phyloP scores from a whole-genome alignment of 768 basidiomycete species.

The Hericium erinaceus region DNA sequence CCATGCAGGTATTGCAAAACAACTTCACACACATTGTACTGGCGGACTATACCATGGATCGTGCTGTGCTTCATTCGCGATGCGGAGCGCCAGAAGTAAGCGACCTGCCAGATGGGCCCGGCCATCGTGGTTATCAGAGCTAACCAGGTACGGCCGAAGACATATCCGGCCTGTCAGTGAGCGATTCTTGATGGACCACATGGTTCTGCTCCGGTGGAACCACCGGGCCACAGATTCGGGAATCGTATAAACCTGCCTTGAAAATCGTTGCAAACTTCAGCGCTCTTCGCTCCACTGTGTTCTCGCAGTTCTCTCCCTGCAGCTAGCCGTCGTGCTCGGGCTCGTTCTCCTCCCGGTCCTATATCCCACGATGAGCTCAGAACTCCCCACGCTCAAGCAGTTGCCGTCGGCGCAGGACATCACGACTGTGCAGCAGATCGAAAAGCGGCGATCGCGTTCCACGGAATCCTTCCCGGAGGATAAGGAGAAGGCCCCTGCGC shows the following conservation, averaged over 20 bases:
- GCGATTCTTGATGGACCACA: background rate
- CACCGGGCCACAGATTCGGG: background rate
- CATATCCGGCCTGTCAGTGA: background rate
- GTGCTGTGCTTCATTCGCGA: no score
- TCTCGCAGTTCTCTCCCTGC: background rate
- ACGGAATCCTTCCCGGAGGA: slow-evolving; percentile 17
- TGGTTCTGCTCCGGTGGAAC: background rate
- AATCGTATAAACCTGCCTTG: background rate
- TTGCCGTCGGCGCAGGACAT: background rate
- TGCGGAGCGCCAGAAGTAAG: no score
- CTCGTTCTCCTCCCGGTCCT: background rate
- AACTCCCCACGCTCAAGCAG: background rate
- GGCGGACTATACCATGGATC: no score
- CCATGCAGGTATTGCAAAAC: no score
- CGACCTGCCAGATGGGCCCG: no score
- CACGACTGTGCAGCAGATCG: slow-evolving; percentile 4
- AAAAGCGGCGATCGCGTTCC: slow-evolving; percentile 18
- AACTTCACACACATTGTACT: no score
- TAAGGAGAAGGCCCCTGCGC: slow-evolving; percentile 13
- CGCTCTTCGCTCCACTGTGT: background rate
- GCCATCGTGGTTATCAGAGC: no score
- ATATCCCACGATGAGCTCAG: slow-evolving; percentile 1
- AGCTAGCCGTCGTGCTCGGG: background rate
- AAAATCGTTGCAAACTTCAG: background rate
- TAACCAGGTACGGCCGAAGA: background rate